phyloP scores from a whole-genome alignment of 2,329 filamentous ascomycete species.

The Alternaria triticimaculans region DNA sequence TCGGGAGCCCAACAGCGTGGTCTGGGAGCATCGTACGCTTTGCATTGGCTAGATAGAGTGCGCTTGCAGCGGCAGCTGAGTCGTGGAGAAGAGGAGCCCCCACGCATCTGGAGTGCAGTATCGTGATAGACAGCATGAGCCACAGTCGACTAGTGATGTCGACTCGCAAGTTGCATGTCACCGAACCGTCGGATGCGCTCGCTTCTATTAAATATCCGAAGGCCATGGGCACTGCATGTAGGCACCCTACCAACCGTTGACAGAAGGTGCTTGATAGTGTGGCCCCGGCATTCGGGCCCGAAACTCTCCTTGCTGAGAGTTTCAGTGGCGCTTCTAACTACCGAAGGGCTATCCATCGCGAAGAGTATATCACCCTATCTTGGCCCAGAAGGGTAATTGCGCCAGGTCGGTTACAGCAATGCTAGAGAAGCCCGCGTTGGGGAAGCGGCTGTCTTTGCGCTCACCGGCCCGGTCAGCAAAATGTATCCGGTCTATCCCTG shows the following conservation, averaged over 20 bases:
- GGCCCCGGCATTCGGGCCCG: constrained; percentile 15
- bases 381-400: constrained; percentile 40
- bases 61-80: constrained; percentile 37
- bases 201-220: not conserved
- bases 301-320: constrained; percentile 7
- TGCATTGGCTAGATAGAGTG: constrained; percentile 29
- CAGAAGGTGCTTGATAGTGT: constrained; percentile 6
- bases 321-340: constrained; percentile 12
- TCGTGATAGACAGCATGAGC: constrained; percentile 2
- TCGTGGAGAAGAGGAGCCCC: constrained; percentile 13
- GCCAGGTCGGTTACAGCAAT: constrained; percentile 39
- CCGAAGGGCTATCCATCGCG: constrained; percentile 2
- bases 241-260: constrained; percentile 11
- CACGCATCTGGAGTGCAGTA: constrained; percentile 16
- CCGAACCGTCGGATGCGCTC: constrained; percentile 5
- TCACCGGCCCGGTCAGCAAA: constrained; percentile 40
- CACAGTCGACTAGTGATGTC: not conserved
- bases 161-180: not conserved
- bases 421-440: constrained; percentile 45
- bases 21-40: constrained; percentile 31
- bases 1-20: constrained; percentile 40
- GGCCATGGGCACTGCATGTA: constrained; percentile 22
- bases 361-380: constrained; percentile 17
- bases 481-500: constrained; percentile 68
- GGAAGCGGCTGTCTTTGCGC: constrained; percentile 41